Conservation (phyloP, 306 rosid genomes). For the Amphicarpaea edgeworthii region DNA sequence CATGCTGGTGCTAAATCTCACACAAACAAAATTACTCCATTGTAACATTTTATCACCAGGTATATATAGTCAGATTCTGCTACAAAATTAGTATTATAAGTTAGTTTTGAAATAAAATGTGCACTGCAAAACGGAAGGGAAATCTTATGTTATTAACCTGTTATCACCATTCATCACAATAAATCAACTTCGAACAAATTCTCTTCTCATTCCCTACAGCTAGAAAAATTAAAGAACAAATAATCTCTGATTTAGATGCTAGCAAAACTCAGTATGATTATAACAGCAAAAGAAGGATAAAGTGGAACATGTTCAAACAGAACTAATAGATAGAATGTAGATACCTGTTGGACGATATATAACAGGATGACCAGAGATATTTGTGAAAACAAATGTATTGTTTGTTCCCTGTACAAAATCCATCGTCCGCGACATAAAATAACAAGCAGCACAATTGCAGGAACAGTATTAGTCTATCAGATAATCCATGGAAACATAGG, state of each 20-base stretch:
- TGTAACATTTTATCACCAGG: not conserved
- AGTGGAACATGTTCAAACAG: not conserved
- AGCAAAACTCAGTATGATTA: not conserved
- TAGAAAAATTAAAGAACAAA: not conserved
- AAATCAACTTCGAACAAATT: constrained; percentile 9
- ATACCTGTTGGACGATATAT: constrained; percentile 91
- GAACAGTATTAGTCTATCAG: constrained; percentile 11
- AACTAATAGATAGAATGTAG: not conserved
- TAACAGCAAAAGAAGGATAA: not conserved
- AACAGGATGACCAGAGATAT: constrained; percentile 68
- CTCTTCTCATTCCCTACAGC: constrained; percentile 12
- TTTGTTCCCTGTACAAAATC: constrained; percentile 79
- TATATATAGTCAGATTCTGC: not conserved
- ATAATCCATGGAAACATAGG: constrained; percentile 5
- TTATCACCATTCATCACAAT: constrained; percentile 25
- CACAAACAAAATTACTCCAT: not conserved
- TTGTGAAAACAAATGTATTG: constrained; percentile 83
- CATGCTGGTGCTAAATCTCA: not conserved
- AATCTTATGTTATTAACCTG: constrained; percentile 4
- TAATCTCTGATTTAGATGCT: constrained; percentile 22
- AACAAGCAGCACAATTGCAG: constrained; percentile 25
- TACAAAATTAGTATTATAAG: not conserved
- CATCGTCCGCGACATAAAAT: constrained; percentile 44
- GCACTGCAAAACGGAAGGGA: not conserved
- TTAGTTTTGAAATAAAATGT: not conserved